Conservation (phyloP, 257 asterid species). For the Solanum virginianum region DNA sequence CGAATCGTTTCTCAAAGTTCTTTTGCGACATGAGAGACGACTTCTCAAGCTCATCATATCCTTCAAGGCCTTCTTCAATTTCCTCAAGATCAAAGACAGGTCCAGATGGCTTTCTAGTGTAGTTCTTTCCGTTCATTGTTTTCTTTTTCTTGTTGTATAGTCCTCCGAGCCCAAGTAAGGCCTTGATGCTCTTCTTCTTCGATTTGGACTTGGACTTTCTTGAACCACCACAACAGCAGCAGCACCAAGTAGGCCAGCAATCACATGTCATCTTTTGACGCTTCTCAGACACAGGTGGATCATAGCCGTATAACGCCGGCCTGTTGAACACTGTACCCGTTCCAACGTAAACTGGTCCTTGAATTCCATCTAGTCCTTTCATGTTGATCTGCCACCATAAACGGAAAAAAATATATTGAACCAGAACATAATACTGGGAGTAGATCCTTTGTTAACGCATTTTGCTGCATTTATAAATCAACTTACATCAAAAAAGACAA, state of each 20-base stretch:
- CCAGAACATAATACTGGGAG: not conserved
- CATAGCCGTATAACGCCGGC: conserved; percentile 73
- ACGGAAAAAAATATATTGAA: not conserved
- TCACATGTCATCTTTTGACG: conserved; percentile 77
- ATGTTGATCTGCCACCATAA: conserved; percentile 48
- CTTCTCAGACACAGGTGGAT: conserved; percentile 68
- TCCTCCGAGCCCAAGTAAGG: conserved; percentile 47
- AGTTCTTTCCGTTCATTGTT: conserved; percentile 46
- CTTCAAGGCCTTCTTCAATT: conserved; percentile 84
- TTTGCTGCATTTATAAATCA: not conserved
- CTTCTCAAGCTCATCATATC: conserved; percentile 77
- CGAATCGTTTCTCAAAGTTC: conserved; percentile 71
- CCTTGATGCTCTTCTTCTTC: conserved; percentile 55
- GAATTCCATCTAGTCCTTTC: conserved; percentile 82
- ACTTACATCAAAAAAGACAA: conserved; percentile 77
- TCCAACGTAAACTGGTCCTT: conserved; percentile 86
- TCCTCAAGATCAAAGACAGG: conserved; percentile 66
- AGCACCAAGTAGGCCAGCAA: conserved; percentile 82
- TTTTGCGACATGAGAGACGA: conserved; percentile 86
- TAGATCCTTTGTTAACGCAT: not conserved
- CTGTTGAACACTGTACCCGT: conserved; percentile 72
- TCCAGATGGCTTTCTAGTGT: conserved; percentile 41
- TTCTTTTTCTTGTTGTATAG: conserved; percentile 49
- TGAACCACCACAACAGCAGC: conserved; percentile 66
- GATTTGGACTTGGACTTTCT: conserved; percentile 49